Conservation (phyloP, 768 basidiomycete species). For the Leucocoprinus sp. region DNA sequence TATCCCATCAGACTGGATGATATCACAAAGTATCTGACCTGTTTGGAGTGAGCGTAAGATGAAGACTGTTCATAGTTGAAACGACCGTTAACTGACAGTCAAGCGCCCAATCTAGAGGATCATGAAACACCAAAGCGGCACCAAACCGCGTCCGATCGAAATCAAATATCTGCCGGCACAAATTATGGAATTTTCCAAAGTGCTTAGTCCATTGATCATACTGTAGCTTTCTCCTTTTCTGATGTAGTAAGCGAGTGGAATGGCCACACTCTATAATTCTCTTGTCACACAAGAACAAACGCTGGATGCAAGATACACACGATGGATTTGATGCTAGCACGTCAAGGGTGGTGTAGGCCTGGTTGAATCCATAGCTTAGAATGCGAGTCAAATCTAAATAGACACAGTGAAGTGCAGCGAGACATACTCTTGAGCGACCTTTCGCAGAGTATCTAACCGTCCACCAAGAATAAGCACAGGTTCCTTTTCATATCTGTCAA, state of each 20-base stretch:
- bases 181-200: neutral
- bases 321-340: slow-evolving; percentile 75
- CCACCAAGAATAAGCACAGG: slow-evolving; percentile 88
- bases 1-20: slow-evolving; percentile 61
- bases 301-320: slow-evolving; percentile 33
- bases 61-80: neutral
- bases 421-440: slow-evolving; percentile 74
- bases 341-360: slow-evolving; percentile 77
- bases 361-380: slow-evolving; percentile 78
- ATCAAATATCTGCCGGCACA: slow-evolving; percentile 42
- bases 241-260: slow-evolving; percentile 59
- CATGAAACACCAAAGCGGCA: slow-evolving; percentile 83
- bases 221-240: slow-evolving; percentile 54
- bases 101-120: slow-evolving; percentile 82
- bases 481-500: slow-evolving; percentile 55
- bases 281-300: slow-evolving; percentile 10
- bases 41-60: neutral
- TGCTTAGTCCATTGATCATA: slow-evolving; percentile 18
- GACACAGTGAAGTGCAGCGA: neutral
- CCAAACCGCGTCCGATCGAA: slow-evolving; percentile 66
- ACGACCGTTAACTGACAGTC: slow-evolving; percentile 33
- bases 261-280: slow-evolving; percentile 67
- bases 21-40: slow-evolving; percentile 68
- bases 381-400: slow-evolving; percentile 1
- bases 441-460: slow-evolving; percentile 57